Conservation (phyloP, 106 monocot species). For the Apostasia ramifera region DNA sequence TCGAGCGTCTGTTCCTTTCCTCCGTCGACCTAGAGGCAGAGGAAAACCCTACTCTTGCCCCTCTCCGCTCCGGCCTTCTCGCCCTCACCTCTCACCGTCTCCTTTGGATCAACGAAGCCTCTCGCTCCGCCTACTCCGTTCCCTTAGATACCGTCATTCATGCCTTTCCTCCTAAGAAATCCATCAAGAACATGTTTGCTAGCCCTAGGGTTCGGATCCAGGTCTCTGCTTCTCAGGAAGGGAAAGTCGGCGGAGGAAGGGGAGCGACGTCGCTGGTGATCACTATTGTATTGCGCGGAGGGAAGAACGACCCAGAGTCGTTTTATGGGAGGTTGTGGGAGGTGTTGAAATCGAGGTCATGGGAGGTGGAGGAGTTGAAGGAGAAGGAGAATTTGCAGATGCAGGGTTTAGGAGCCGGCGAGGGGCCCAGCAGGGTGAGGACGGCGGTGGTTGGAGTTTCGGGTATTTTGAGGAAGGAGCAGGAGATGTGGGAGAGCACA, state of each 20-base stretch:
- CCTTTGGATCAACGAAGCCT: slow-evolving; percentile 49
- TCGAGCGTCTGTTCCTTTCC: slow-evolving; percentile 53
- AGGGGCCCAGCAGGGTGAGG: slow-evolving; percentile 17
- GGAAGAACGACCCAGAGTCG: slow-evolving; percentile 55
- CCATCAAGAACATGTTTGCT: slow-evolving; percentile 51
- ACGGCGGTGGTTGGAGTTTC: slow-evolving; percentile 79
- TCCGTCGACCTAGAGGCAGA: slow-evolving; percentile 61
- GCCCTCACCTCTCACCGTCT: slow-evolving; percentile 88
- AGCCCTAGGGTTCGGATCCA: slow-evolving; percentile 66
- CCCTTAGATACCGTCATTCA: slow-evolving; percentile 55
- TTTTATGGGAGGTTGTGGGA: slow-evolving; percentile 57
- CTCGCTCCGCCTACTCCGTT: slow-evolving; percentile 38
- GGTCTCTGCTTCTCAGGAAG: slow-evolving; percentile 17
- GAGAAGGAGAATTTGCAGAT: neutral
- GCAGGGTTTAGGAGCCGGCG: neutral
- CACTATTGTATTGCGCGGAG: slow-evolving; percentile 40
- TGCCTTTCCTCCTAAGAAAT: slow-evolving; percentile 61
- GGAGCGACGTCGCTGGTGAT: slow-evolving; percentile 41
- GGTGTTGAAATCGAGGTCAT: slow-evolving; percentile 41
- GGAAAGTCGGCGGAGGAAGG: slow-evolving; percentile 10
- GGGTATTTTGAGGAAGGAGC: slow-evolving; percentile 93
- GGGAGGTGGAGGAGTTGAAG: slow-evolving; percentile 36
- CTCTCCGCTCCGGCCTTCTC: slow-evolving; percentile 52
- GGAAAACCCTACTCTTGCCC: slow-evolving; percentile 28
- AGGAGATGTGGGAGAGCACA: slow-evolving; percentile 94